Base-by-base conservation (phyloP, 2,329 filamentous ascomycete species). In the Didymella lethalis region DNA sequence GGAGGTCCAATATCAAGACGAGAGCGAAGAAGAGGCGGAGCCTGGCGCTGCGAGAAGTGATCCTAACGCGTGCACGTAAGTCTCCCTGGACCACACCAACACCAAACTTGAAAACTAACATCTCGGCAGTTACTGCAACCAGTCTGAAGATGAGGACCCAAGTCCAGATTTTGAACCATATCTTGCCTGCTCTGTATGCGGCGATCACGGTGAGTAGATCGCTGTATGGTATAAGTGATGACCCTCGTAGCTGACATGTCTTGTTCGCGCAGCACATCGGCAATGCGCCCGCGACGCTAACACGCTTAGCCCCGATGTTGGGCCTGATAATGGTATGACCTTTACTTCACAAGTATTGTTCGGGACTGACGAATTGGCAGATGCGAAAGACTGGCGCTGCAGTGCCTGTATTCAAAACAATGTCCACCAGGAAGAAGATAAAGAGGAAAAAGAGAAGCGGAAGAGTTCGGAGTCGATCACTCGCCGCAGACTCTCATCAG, bases 81-180 rank as follows among this genome's bases (percentile, higher is more conserved):
- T 82, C 40, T 18, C 26, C 16, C 40, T 25, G 31, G 29, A 41
- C 43, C 45, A 56, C 54, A 28, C 45, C 45, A 40, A 44, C 31
- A 45, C 38, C 73, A 56, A 59, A 61, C 45, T 23, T n/a, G 51
- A 44, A 48, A 61, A 31, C 63, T 74, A 43, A 72, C 55, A 20
- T 28, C 16, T 10, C 4, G 11, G 63, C 79, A 90, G 92, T 64
- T 96, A 94, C 71, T 97, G 93, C 79, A 88, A 88, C 56, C 85
- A 92, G 74, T 88, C 91, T 64, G 92, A 96, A 78, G 90, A 95
- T 54, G 84, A 94, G 63, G 92, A 94, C 68, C 91, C 91, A 1
- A 88, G 86, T 64, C 90, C 91, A 65, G 91, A 93, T 64, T 95
- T 89, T 69, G 92, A 95, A 76, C 83, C 89, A 58, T 92, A 90